These are phyloP conservation scores for Laburnicola sp. DNA, from an alignment of 2,329 filamentous ascomycete genomes.

Conservation along the genomic window DNA sequence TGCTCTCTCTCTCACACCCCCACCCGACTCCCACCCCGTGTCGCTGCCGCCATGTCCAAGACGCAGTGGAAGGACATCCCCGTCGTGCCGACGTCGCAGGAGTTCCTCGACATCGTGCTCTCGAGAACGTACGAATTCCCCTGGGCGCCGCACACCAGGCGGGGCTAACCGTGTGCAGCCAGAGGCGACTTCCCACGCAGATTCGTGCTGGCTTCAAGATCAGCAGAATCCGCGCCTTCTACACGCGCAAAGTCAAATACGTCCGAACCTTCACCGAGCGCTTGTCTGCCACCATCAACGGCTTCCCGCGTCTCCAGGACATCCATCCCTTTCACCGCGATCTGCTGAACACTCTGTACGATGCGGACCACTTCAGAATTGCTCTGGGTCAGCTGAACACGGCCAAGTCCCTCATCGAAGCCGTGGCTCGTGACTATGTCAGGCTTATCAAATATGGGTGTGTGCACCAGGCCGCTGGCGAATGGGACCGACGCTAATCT, in stretches of 20 bases:
- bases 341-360: conserved; percentile 92
- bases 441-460: conserved; percentile 95
- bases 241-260: conserved; percentile 96
- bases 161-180: conserved; percentile 57
- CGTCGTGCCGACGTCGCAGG: conserved; percentile 86
- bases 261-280: conserved; percentile 96
- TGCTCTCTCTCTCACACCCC: conserved; percentile 10
- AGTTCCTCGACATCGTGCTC: conserved; percentile 97
- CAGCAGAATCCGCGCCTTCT: conserved; percentile 91
- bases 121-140: conserved; percentile 58
- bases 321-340: conserved; percentile 92
- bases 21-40: conserved; percentile 3
- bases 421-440: conserved; percentile 93
- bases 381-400: conserved; percentile 95
- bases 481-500: not conserved
- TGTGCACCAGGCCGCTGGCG: not conserved
- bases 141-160: not conserved
- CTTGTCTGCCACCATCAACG: conserved; percentile 84
- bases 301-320: conserved; percentile 84
- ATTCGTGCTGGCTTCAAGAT: conserved; percentile 97
- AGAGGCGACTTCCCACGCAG: conserved; percentile 90
- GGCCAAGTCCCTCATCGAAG: conserved; percentile 95
- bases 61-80: conserved; percentile 66
- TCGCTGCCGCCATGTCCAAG: conserved; percentile 38
- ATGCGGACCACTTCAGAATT: conserved; percentile 71